Evolutionary conservation across 202 grass and related monocot genomes (phyloP).

Genomic region (Panicum virgatum): DNA sequence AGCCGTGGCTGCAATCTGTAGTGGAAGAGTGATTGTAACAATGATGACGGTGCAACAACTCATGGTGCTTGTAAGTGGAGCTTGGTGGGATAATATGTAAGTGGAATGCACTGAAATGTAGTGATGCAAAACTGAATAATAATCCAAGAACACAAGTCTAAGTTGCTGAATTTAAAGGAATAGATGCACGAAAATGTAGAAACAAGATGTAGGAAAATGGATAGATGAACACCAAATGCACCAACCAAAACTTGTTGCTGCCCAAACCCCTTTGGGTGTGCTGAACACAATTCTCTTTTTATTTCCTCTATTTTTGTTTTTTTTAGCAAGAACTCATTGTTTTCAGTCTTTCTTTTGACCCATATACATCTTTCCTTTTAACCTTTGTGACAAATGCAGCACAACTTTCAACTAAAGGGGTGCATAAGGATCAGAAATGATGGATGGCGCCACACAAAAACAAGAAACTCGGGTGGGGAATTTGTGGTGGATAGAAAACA

Average conservation of each 20-base stretch:
- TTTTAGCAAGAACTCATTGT: neutral
- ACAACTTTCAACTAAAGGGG: neutral
- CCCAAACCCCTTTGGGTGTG: neutral
- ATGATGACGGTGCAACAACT: neutral
- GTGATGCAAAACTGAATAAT: neutral
- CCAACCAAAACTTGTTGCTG: neutral
- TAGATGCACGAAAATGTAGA: neutral
- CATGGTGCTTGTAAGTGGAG: neutral
- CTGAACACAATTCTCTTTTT: neutral
- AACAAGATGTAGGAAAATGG: neutral
- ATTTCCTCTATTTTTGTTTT: neutral
- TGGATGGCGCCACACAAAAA: neutral
- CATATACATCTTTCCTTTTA: neutral
- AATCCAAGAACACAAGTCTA: constrained; percentile 3
- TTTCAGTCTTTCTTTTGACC: neutral
- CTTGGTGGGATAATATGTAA: neutral
- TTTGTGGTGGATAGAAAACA: neutral
- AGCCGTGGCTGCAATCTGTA: neutral
- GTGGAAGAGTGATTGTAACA: constrained; percentile 1
- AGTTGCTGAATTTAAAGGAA: neutral
- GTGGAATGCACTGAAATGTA: neutral
- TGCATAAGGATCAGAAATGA: neutral
- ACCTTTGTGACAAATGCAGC: neutral
- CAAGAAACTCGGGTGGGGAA: neutral
- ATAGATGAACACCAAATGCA: neutral